Base-by-base conservation (phyloP, 495 filamentous ascomycete species). In the Penicillium parvum region DNA sequence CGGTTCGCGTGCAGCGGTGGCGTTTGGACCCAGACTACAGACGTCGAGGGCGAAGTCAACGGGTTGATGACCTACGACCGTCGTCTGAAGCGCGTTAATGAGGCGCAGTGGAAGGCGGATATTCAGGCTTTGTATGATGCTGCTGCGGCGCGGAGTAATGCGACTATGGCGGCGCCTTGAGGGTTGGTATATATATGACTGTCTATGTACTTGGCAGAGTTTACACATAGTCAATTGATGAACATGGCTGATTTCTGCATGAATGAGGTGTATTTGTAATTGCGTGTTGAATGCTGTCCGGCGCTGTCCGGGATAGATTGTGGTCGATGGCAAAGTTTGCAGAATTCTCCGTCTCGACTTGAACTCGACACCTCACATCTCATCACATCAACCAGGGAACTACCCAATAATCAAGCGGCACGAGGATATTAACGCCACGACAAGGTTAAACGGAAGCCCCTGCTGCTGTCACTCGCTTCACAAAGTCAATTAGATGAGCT, bases 41-140 rank as follows among this genome's bases (percentile, higher is more conserved):
- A 86, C 52, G 81, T 86, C 7, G 83, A 86, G 57, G 81, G 81
- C n/a, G 83, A 86, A 60, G 77, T 85, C 32, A 86, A 86, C 49
- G 83, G 83, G 4, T 55, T 86, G 40, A 58, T 83, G 45, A 84
- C 81, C 2, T 84, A 84, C 43, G 82, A 86, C 60, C 77, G 83
- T 41, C 37, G 64, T 1, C 16, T 84, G 1, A 56, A 75, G 40
- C 64, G 81, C 14, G 69, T 75, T 2, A 63, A 85, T 54, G 64
- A 64, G 45, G 54, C 57, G 25, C 77, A 80, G 63, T 85, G 82
- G 82, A 68, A 66, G 42, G 53, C 43, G 2, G 82, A 85, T 57
- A 80, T 85, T 28, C 49, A 74, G 57, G 75, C 61, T 4, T 54
- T 84, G 27, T 83, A 80, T 54, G 68, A 71, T 28, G 75, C 81